Evolutionary conservation across 2,329 filamentous ascomycete genomes (phyloP).

Genomic region (Fusarium papillatum): DNA sequence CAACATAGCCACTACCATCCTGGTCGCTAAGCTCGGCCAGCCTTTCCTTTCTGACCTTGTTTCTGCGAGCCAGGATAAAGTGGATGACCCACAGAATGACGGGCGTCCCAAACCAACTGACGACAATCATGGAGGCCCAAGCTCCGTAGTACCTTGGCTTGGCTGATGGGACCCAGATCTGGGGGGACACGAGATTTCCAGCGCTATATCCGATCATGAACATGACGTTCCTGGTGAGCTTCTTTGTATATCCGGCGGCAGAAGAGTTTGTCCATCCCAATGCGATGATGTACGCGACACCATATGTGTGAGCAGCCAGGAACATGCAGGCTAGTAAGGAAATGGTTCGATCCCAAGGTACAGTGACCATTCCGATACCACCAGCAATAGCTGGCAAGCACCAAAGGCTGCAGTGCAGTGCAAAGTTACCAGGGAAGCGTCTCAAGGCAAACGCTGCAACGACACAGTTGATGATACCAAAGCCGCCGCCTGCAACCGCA

Average conservation of each 20-base stretch:
- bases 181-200: constrained; percentile 51
- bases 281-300: constrained; percentile 44
- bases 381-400: constrained; percentile 42
- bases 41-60: constrained; percentile 44
- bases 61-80: constrained; percentile 47
- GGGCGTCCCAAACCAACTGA: constrained; percentile 52
- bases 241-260: constrained; percentile 57
- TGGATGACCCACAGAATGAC: constrained; percentile 49
- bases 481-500: constrained; percentile 52
- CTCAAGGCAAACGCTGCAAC: constrained; percentile 47
- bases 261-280: constrained; percentile 54
- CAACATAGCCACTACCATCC: constrained; percentile 35
- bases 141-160: constrained; percentile 44
- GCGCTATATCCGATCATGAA: constrained; percentile 54
- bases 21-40: constrained; percentile 40
- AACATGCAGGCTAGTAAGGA: constrained; percentile 40
- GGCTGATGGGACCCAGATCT: constrained; percentile 49
- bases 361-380: constrained; percentile 44
- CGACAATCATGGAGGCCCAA: constrained; percentile 40
- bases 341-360: constrained; percentile 40
- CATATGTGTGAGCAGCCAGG: constrained; percentile 50
- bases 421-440: constrained; percentile 46
- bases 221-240: constrained; percentile 56
- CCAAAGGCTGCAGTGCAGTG: constrained; percentile 46
- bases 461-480: constrained; percentile 48